A percentile compares a stretch with the other conserved stretches of the same genome.
These are phyloP conservation scores for Coemansia sp. DNA, from an alignment of 192 early-diverging fungal genomes.

Conservation along the genomic window DNA sequence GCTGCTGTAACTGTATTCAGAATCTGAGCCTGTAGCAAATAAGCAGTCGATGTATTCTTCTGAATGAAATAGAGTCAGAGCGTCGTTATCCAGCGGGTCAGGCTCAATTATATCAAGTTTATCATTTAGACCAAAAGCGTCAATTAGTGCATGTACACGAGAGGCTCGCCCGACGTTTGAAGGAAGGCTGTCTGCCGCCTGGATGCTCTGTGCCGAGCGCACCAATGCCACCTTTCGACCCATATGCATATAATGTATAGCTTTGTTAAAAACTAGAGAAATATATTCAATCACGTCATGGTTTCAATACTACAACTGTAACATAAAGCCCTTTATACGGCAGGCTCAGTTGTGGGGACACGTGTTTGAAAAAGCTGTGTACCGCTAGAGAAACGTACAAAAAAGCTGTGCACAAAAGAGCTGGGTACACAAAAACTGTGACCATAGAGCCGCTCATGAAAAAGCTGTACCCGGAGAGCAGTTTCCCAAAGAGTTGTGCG, in stretches of 20 bases:
- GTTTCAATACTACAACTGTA: too few relatives aligned
- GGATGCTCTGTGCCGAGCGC: slow-evolving; percentile 31
- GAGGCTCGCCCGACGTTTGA: slow-evolving; percentile 38
- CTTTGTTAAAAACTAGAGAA: background rate
- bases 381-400: too few relatives aligned
- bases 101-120: slow-evolving; percentile 23
- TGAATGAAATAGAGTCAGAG: slow-evolving; percentile 36
- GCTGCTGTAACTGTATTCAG: background rate
- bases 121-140: slow-evolving; percentile 24
- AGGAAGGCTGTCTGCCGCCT: slow-evolving; percentile 42
- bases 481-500: too few relatives aligned
- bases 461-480: too few relatives aligned
- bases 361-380: too few relatives aligned
- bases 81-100: slow-evolving; percentile 10
- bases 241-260: background rate
- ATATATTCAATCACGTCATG: too few relatives aligned
- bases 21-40: slow-evolving; percentile 3
- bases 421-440: too few relatives aligned
- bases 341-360: too few relatives aligned
- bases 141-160: slow-evolving; percentile 46
- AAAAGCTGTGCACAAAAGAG: too few relatives aligned
- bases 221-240: slow-evolving; percentile 19
- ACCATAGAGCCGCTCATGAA: too few relatives aligned
- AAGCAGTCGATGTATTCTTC: slow-evolving; percentile 31
- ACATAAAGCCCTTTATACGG: too few relatives aligned